Base-by-base conservation (phyloP, 148 eudicot genomes). In the Nyssa sinensis region DNA sequence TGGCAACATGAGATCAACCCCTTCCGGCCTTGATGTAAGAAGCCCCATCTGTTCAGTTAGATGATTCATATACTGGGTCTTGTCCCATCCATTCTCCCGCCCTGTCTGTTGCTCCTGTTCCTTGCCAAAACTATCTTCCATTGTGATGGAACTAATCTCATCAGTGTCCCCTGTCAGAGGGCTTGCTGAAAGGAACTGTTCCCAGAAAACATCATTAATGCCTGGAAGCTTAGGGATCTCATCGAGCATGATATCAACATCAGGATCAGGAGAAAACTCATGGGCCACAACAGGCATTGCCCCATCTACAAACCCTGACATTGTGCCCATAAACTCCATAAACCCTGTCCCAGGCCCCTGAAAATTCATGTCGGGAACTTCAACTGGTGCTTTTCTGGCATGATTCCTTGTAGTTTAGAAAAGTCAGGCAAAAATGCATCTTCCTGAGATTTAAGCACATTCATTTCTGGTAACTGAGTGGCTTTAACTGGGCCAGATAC, bases 171-270 rank as follows among this genome's bases (percentile, higher is more conserved):
- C 91, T n/a, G 67, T 32, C 31, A 81, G 73, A 17, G 91, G 78
- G 69, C 83, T 82, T 23, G 74, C 60, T 23, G 97, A 79, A 64
- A 92, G 89, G 84, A 92, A 88, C 74, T 92, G 97, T 77, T 92
- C 97, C 97, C 97, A 92, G 78, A 92, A 92, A 27, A 51, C 76
- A 74, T 92, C 97, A 83, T 82, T 87, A 66, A 92, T 90, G 62
- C 93, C 93, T 47, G 97, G 94, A 76, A 92, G 92, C 72, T 84
- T 84, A 58, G 85, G 83, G 12, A 84, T 62, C 68, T 78, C 86
- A 57, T 86, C 89, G 73, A 85, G 77, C 64, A 83, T 32, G 71
- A 63, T 74, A 76, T 84, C 88, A 27, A 79, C 63, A 4, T 87
- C 90, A n/a, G 70, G 58, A 76, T 79, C 71, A 35, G 84, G 78